Base-by-base conservation (phyloP, 1,284 basidiomycete genomes). In the Termitomyces sp. region DNA sequence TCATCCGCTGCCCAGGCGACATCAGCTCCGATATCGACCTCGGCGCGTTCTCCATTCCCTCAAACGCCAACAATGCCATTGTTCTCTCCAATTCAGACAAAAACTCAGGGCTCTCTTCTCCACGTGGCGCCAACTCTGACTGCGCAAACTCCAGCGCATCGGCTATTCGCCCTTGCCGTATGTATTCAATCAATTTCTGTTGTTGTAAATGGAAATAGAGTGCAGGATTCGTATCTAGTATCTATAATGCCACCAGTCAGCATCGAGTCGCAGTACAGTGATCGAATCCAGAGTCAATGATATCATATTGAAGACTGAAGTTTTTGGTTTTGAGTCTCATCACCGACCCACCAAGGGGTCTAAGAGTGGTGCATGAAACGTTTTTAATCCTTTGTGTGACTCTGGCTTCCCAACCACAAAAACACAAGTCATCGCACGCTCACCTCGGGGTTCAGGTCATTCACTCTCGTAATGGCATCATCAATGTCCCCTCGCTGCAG, bases 341-440 rank as follows among this genome's bases (percentile, higher is more conserved):
- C 89, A 89, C 69, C 73, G 81, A 79, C 84, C 78, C 43, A 61
- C 66, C 14, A 26, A n/a, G n/a, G 66, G 66, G 84, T 77, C 87
- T 97, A 79, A 85, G 95, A 89, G 94, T 97, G 95, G 95, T 98
- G 95, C 95, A 97, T 97, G 93, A 91, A 88, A 82, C 70, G 64
- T 64, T 89, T 40, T 79, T 86, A 93, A 95, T 95, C 92, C 71
- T 89, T 68, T 76, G n/a, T n/a, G n/a, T n/a, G 64, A 60, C 66
- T 49, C 37, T 46, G 39, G 39, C 41, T 30, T 21, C 31, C 40
- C 5, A 14, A 14, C 39, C 24, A 46, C 48, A 52, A 41, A 16
- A 51, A 52, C n/a, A n/a, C n/a, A 49, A 58, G 52, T 55, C 38
- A 54, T 55, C 51, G 46, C 21, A 56, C 45, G 72, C 93, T 75